These are phyloP conservation scores for Suillus sp. DNA, from an alignment of 768 basidiomycete genomes.

Conservation along the genomic window DNA sequence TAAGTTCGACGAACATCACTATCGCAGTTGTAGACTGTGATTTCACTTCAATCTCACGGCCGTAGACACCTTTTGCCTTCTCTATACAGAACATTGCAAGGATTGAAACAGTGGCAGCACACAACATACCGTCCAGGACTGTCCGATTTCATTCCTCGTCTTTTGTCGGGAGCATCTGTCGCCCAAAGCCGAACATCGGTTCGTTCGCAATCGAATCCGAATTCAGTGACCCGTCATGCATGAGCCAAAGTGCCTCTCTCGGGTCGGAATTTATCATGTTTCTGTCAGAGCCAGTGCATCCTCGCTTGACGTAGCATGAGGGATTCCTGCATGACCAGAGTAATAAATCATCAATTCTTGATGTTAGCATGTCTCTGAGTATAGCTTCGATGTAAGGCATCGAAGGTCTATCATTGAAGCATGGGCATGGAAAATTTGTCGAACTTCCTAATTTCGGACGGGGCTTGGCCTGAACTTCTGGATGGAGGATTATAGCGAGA, in stretches of 20 bases:
- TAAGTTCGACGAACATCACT: background rate
- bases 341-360: background rate
- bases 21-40: background rate
- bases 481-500: constrained; percentile 24
- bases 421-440: constrained; percentile 19
- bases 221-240: constrained; percentile 15
- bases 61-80: background rate
- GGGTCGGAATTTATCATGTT: constrained; percentile 31
- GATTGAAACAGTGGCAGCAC: constrained; percentile 16
- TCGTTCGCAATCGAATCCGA: background rate
- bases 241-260: constrained; percentile 30
- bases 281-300: constrained; percentile 28
- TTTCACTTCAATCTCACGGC: background rate
- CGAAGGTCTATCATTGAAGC: constrained; percentile 20
- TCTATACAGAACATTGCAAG: constrained; percentile 24
- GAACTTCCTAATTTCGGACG: constrained; percentile 22
- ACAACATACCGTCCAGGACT: constrained; percentile 15
- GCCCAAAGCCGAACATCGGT: constrained; percentile 11
- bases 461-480: constrained; percentile 27
- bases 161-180: background rate
- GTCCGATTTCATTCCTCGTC: no score
- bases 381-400: constrained; percentile 25
- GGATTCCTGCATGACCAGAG: constrained; percentile 21
- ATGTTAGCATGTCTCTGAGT: constrained; percentile 15
- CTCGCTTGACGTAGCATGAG: constrained; percentile 37